Evolutionary conservation across 805 yeast species (phyloP).

Genomic region (Saccharomycopsis oosterbeekiorum): DNA sequence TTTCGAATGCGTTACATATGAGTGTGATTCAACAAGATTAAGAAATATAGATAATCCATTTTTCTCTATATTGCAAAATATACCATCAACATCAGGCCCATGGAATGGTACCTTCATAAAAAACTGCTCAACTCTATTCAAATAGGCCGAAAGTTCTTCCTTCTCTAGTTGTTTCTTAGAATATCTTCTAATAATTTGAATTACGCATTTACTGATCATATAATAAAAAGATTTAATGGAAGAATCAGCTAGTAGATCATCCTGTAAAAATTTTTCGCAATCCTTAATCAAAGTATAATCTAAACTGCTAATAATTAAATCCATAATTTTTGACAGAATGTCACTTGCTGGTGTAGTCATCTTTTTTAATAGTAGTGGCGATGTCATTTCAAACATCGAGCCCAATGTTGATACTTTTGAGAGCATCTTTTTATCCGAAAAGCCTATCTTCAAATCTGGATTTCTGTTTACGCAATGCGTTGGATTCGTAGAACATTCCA

Average conservation of each 20-base stretch:
- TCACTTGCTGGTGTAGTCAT: neutral
- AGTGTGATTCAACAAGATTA: neutral
- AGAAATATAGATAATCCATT: slow-evolving; percentile 5
- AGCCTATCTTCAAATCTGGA: neutral
- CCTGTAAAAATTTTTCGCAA: neutral
- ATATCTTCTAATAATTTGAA: neutral
- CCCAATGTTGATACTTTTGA: neutral
- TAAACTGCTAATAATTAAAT: neutral
- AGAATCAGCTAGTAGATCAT: neutral
- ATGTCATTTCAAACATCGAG: neutral
- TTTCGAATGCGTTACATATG: neutral
- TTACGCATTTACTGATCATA: too few species aligned
- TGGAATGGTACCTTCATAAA: neutral
- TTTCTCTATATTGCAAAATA: neutral
- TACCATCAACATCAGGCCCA: neutral
- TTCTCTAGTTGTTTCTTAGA: neutral
- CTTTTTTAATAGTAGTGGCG: neutral
- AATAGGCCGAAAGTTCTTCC: neutral
- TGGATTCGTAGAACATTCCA: neutral
- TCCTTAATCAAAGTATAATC: neutral
- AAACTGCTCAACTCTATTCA: neutral
- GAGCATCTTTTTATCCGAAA: neutral
- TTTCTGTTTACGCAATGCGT: neutral
- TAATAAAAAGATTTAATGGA: neutral
- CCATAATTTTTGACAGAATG: neutral